These are phyloP conservation scores for Colletotrichum gloeosporioides DNA, from an alignment of 2,329 filamentous ascomycete genomes.

Conservation along the genomic window DNA sequence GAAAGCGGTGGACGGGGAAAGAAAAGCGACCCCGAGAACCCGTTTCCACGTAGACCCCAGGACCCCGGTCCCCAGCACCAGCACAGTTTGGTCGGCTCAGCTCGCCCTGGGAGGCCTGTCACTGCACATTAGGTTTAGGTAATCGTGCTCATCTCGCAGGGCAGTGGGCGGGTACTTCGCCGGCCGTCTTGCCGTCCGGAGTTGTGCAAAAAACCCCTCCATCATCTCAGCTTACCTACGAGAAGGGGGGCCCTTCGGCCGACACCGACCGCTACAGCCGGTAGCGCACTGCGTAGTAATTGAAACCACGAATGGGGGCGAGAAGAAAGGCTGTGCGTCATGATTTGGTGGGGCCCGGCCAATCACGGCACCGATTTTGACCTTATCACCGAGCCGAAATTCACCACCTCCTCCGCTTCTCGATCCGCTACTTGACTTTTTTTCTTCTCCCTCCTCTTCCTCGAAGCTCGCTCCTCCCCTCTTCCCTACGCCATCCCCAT, in stretches of 20 bases:
- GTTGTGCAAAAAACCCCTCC: not conserved
- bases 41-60: not conserved
- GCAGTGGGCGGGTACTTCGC: not conserved
- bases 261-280: not conserved
- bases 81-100: not conserved
- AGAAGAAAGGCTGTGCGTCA: slow-evolving; percentile 1
- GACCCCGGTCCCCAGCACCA: not conserved
- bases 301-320: not conserved
- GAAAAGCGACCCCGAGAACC: slow-evolving; percentile 5
- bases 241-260: not conserved
- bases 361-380: slow-evolving; percentile 1
- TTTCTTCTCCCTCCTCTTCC: slow-evolving; percentile 12
- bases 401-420: slow-evolving; percentile 5
- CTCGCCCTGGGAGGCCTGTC: not conserved
- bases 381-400: slow-evolving; percentile 17
- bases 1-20: not conserved
- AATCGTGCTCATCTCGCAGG: not conserved
- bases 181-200: not conserved
- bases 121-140: not conserved
- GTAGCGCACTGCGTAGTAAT: not conserved
- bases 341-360: not conserved
- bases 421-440: not conserved
- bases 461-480: slow-evolving; percentile 19
- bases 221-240: not conserved
- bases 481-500: slow-evolving; percentile 22